Percentiles rank a stretch among this genome's conserved stretches.
Evolutionary conservation across 495 filamentous ascomycete species (phyloP).

Genomic region (Annulohypoxylon bovei): DNA sequence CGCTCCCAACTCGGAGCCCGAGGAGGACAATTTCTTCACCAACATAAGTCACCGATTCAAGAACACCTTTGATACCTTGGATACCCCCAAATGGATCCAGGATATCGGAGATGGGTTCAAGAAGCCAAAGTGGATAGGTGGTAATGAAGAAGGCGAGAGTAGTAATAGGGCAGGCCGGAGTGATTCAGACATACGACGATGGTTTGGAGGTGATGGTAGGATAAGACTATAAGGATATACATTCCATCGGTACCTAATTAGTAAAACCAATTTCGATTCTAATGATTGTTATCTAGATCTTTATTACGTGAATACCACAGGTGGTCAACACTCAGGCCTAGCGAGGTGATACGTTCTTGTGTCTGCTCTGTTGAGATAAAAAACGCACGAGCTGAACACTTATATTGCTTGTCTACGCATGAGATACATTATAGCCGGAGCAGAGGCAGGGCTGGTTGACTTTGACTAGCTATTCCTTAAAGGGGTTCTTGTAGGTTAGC

Average conservation of each 20-base stretch:
- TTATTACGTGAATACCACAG: neutral
- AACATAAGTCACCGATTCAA: constrained; percentile 83
- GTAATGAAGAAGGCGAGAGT: constrained; percentile 53
- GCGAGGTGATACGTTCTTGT: neutral
- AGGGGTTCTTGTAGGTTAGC: too few species aligned
- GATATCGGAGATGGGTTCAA: constrained; percentile 71
- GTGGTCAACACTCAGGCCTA: neutral
- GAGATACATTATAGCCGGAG: too few species aligned
- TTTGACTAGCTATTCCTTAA: too few species aligned
- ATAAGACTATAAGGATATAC: constrained; percentile 38
- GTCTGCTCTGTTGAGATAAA: neutral
- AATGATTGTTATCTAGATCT: neutral
- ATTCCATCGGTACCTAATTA: constrained; percentile 17
- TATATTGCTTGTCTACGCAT: too few species aligned
- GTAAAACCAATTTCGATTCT: constrained; percentile 9
- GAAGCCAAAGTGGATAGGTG: constrained; percentile 86
- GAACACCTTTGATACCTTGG: constrained; percentile 89
- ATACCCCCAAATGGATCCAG: constrained; percentile 82
- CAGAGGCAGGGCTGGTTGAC: too few species aligned
- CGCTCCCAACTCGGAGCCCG: constrained; percentile 55
- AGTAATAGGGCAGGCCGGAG: constrained; percentile 31
- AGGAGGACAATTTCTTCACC: constrained; percentile 83
- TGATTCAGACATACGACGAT: constrained; percentile 53
- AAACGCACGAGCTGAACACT: too few species aligned
- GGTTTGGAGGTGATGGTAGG: constrained; percentile 56